Evolutionary conservation across 2,329 filamentous ascomycete species (phyloP).

Genomic region (Zalaria obscura): DNA sequence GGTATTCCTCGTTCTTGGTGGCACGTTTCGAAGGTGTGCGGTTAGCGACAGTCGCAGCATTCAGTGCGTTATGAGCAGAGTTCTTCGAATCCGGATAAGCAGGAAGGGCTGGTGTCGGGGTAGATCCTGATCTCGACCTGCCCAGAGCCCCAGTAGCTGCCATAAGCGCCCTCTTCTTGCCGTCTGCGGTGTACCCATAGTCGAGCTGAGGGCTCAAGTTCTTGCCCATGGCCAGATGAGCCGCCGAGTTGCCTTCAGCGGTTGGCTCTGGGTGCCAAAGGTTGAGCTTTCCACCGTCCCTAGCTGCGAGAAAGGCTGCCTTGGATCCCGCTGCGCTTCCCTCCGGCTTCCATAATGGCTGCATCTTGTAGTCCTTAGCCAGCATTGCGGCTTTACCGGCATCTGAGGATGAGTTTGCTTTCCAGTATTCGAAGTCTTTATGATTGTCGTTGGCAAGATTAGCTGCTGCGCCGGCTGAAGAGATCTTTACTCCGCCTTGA

Average conservation of each 20-base stretch:
- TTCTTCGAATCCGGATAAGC: conserved; percentile 43
- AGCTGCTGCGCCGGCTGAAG: conserved; percentile 61
- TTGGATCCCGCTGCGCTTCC: conserved; percentile 54
- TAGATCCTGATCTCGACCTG: conserved; percentile 51
- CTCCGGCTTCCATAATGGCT: conserved; percentile 48
- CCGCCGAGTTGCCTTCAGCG: conserved; percentile 50
- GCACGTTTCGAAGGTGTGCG: conserved; percentile 24
- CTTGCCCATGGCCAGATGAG: conserved; percentile 50
- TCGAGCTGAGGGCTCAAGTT: conserved; percentile 29
- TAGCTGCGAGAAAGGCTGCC: conserved; percentile 55
- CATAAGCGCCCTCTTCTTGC: conserved; percentile 50
- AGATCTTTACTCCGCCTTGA: conserved; percentile 40
- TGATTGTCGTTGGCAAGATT: conserved; percentile 58
- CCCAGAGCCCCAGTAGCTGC: conserved; percentile 69
- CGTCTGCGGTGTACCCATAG: conserved; percentile 33
- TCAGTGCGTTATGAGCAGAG: conserved; percentile 54
- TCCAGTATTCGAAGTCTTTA: conserved; percentile 52
- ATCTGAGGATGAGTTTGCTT: conserved; percentile 45
- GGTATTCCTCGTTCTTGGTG: conserved; percentile 18
- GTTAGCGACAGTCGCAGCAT: conserved; percentile 57
- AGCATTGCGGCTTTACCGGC: conserved; percentile 45
- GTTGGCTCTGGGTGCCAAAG: conserved; percentile 37
- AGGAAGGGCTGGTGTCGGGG: conserved; percentile 25
- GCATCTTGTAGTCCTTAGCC: conserved; percentile 47
- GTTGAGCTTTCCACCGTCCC: conserved; percentile 36